Evolutionary conservation across 805 yeast species (phyloP), one percentile per base, ranked within the genome.

Genomic region (Scheffersomyces spartinae): DNA sequence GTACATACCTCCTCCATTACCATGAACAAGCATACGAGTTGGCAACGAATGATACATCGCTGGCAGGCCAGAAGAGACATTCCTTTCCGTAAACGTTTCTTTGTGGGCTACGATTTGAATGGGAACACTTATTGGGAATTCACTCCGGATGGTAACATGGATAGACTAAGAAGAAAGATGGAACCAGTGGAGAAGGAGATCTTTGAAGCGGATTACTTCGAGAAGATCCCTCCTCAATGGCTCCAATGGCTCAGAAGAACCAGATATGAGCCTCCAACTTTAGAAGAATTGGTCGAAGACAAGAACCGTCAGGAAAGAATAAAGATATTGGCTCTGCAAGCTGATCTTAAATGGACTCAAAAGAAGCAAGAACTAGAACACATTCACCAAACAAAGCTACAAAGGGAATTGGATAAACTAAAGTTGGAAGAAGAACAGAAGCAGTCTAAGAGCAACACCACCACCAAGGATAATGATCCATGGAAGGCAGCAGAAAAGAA

Each of bases 81-180:
- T 3, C 94, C 94, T 0, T 73, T 80, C 46, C 62, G 93, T 20
- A 64, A 63, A 28, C 64, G 61, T 43, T 81, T 74, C 55, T 80
- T 81, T 38, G 61, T 74, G 7, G 81, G 84, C 2, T 81, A 79
- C 42, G 94, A 82, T 42, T 57, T 83, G n/a, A 73, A 71, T 20
- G 94, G 91, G 3, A 82, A 82, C 46, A 73, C 88, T 2, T 82
- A 76, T 52, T 82, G 94, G 94, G 94, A 82, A 45, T 74, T 77
- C 48, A 61, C 63, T 26, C 55, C 68, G 14, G 73, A 70, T 32
- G 64, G 65, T 5, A 62, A 65, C 38, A 59, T 71, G 37, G 54
- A 49, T 14, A 48, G 74, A 30, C 59, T 75, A 31, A 54, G 94
- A 25, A 49, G 94, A 23, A 70, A 77, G 27, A 63, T 75, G 28